phyloP scores from a whole-genome alignment of 1,284 basidiomycete genomes.

The Leccinum solheimii region DNA sequence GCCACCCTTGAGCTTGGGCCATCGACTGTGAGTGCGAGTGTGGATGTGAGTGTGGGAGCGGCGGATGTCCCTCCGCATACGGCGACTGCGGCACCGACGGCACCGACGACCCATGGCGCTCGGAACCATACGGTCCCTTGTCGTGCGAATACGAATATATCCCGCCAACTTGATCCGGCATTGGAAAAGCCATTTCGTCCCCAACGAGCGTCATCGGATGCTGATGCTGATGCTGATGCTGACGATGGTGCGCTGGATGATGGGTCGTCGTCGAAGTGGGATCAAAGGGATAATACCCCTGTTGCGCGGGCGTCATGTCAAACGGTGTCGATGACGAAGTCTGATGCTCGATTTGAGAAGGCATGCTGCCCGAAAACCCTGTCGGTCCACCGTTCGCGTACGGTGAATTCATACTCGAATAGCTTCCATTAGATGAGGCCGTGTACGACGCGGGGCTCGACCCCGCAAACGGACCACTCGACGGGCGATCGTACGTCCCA shows the following conservation, averaged over 20 bases:
- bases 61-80: background rate
- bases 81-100: background rate
- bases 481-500: constrained; percentile 26
- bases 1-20: background rate
- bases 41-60: background rate
- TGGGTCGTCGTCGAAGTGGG: background rate
- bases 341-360: no score
- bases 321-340: no score
- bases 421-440: constrained; percentile 25
- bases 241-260: background rate
- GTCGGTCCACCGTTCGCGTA: constrained; percentile 23
- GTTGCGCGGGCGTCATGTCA: no score
- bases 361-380: background rate
- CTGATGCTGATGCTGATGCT: background rate
- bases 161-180: background rate
- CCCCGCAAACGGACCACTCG: constrained; percentile 19
- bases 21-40: background rate
- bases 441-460: constrained; percentile 32
- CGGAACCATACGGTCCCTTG: background rate
- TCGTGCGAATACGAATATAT: background rate
- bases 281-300: background rate
- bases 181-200: background rate
- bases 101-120: background rate
- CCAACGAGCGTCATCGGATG: background rate
- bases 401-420: constrained; percentile 29